A percentile compares a stretch with the other conserved stretches of the same genome.
Conservation (phyloP, 352 stramenopile species). For the Phytopythium delawarense region DNA sequence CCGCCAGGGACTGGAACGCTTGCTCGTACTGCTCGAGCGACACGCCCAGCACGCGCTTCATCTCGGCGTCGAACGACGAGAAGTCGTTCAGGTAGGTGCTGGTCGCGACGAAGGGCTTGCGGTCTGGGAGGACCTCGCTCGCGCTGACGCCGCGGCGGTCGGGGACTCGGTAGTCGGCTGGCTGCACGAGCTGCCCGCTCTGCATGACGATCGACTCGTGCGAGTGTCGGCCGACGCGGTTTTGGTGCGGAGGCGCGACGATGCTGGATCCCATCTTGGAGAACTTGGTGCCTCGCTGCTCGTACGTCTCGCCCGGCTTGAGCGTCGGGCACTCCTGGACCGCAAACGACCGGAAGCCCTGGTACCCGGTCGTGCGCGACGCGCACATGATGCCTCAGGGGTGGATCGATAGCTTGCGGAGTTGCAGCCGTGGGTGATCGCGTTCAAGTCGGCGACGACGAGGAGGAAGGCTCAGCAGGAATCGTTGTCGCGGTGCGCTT, state of each 20-base stretch:
- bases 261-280: slow-evolving; percentile 72
- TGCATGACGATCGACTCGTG: slow-evolving; percentile 54
- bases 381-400: slow-evolving; percentile 19
- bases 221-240: slow-evolving; percentile 45
- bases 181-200: slow-evolving; percentile 35
- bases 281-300: slow-evolving; percentile 70
- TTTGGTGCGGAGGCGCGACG: slow-evolving; percentile 48
- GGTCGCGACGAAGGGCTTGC: slow-evolving; percentile 55
- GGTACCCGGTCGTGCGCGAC: slow-evolving; percentile 61
- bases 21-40: slow-evolving; percentile 34
- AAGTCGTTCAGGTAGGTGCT: slow-evolving; percentile 72
- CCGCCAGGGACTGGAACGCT: slow-evolving; percentile 38
- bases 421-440: neutral
- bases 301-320: slow-evolving; percentile 70
- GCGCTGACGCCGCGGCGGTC: slow-evolving; percentile 54
- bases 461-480: neutral
- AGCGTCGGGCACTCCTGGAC: slow-evolving; percentile 65
- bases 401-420: neutral
- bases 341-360: slow-evolving; percentile 74
- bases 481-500: neutral
- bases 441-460: neutral
- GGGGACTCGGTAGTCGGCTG: slow-evolving; percentile 57
- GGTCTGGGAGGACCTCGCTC: slow-evolving; percentile 25
- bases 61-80: slow-evolving; percentile 41
- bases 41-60: slow-evolving; percentile 28